These are phyloP conservation scores for Globisporangium radiosum DNA, from an alignment of 352 stramenopile genomes.

Conservation along the genomic window DNA sequence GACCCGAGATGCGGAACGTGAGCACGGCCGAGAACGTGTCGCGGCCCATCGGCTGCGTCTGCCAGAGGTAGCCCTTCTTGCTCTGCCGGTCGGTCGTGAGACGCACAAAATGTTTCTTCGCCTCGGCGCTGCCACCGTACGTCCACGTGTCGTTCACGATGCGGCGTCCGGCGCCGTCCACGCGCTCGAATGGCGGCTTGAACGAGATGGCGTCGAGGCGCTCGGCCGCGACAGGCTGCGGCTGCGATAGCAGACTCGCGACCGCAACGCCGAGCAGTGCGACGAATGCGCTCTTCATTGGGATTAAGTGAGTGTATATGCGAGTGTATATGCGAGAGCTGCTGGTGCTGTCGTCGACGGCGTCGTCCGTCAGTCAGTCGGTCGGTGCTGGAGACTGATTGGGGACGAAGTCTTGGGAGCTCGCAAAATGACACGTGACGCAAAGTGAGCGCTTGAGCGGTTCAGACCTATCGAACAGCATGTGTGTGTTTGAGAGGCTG, in stretches of 20 bases:
- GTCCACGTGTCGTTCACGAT: conserved; percentile 74
- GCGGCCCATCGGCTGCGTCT: conserved; percentile 40
- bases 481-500: too few species aligned
- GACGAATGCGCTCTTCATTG: background rate
- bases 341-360: too few species aligned
- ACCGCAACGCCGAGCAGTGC: background rate
- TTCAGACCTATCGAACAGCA: too few species aligned
- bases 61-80: conserved; percentile 79
- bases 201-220: conserved; percentile 72
- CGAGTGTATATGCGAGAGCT: background rate
- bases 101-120: conserved; percentile 84
- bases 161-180: conserved; percentile 53
- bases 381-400: background rate
- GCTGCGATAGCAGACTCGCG: background rate
- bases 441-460: background rate
- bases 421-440: background rate
- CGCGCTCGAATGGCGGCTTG: conserved; percentile 61
- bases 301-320: background rate
- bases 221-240: conserved; percentile 1
- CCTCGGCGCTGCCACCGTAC: conserved; percentile 62
- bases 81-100: conserved; percentile 86
- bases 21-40: conserved; percentile 61
- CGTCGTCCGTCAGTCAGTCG: too few species aligned
- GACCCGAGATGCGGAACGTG: conserved; percentile 78
- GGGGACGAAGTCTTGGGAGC: too few species aligned